Conservation (phyloP, 805 yeast species). For the Metschnikowia continentalis region DNA sequence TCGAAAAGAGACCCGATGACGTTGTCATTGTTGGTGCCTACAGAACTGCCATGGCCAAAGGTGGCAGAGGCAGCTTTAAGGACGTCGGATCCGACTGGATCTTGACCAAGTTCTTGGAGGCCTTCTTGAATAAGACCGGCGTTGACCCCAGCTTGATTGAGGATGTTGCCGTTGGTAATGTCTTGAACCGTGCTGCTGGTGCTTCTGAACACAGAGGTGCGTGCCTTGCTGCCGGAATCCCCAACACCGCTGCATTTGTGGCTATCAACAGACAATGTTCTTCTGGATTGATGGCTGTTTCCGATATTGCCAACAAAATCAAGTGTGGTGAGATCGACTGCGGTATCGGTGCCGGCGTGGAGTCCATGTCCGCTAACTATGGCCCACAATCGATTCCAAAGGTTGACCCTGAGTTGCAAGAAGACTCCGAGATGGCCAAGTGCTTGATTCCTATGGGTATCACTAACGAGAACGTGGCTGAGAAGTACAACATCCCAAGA, state of each 20-base stretch:
- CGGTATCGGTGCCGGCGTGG: conserved; percentile 91
- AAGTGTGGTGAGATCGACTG: conserved; percentile 81
- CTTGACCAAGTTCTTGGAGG: conserved; percentile 59
- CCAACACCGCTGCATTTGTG: conserved; percentile 69
- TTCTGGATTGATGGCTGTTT: conserved; percentile 86
- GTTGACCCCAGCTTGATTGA: conserved; percentile 56
- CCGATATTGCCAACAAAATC: conserved; percentile 87
- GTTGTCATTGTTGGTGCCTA: conserved; percentile 88
- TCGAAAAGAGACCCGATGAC: conserved; percentile 71
- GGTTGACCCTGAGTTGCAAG: conserved; percentile 32
- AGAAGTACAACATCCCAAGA: conserved; percentile 60
- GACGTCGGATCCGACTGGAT: conserved; percentile 80
- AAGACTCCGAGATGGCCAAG: conserved; percentile 43
- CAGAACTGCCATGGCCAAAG: conserved; percentile 86
- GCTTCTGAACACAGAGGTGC: conserved; percentile 95
- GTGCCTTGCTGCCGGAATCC: conserved; percentile 84
- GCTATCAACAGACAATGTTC: conserved; percentile 94
- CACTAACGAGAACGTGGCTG: conserved; percentile 88
- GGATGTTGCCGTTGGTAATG: conserved; percentile 89
- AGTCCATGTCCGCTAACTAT: conserved; percentile 87
- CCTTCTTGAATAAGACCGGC: conserved; percentile 51
- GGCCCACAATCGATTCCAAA: conserved; percentile 73
- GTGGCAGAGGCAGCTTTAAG: conserved; percentile 81
- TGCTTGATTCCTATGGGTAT: conserved; percentile 96
- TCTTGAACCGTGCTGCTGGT: conserved; percentile 88